These are phyloP conservation scores for Suillus ampliporus DNA, from an alignment of 768 basidiomycete genomes.

Conservation along the genomic window DNA sequence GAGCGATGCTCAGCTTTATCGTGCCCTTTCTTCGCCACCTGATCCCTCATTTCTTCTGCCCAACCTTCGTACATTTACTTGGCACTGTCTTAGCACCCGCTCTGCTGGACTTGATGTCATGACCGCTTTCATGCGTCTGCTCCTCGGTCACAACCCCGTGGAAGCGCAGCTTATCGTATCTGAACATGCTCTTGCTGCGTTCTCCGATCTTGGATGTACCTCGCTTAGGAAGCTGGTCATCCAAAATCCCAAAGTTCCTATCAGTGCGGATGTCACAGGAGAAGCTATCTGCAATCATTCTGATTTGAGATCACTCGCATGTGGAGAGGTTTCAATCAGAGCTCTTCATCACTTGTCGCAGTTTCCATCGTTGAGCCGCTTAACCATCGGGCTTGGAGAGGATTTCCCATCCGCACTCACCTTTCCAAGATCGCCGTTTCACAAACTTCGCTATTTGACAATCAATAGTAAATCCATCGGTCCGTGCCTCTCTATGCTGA, in stretches of 20 bases:
- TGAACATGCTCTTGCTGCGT: slow-evolving; percentile 1
- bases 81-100: slow-evolving; percentile 10
- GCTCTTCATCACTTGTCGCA: slow-evolving; percentile 4
- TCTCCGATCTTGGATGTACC: slow-evolving; percentile 1
- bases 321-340: background rate
- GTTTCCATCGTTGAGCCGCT: slow-evolving; percentile 8
- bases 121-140: slow-evolving; percentile 28
- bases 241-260: background rate
- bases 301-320: background rate
- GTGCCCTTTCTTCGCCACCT: slow-evolving; percentile 21
- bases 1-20: slow-evolving; percentile 28
- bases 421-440: background rate
- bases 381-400: background rate
- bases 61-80: slow-evolving; percentile 32
- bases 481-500: slow-evolving; percentile 6
- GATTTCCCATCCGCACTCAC: background rate
- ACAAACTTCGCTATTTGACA: slow-evolving; percentile 7
- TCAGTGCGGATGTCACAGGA: slow-evolving; percentile 4
- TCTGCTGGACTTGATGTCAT: slow-evolving; percentile 24
- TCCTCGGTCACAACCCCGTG: slow-evolving; percentile 21
- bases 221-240: slow-evolving; percentile 6
- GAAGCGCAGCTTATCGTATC: slow-evolving; percentile 1
- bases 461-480: slow-evolving; percentile 3
- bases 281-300: background rate
- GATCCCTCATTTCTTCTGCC: slow-evolving; percentile 25